A percentile compares a stretch with the other conserved stretches of the same genome.
phyloP scores from a whole-genome alignment of 345 rosid genomes.

The Syzygium aqueum region DNA sequence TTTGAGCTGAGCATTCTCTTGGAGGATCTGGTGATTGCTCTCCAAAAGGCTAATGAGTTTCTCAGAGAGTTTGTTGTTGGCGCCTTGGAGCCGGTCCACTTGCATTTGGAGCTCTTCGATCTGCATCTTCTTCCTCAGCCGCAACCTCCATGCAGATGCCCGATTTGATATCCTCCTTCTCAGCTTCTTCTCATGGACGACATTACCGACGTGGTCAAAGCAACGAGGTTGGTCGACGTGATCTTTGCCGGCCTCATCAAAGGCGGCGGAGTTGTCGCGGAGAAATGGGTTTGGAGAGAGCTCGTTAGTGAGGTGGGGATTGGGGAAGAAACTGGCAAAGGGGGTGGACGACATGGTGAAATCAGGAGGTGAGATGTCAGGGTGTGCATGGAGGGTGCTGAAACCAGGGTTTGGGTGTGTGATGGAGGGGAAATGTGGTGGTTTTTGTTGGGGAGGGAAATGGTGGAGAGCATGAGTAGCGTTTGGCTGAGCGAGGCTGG shows the following conservation, averaged over 20 bases:
- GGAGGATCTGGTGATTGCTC: slow-evolving; percentile 53
- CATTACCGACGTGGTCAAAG: slow-evolving; percentile 3
- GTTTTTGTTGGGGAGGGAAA: not conserved
- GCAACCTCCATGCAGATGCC: slow-evolving; percentile 67
- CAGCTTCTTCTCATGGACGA: slow-evolving; percentile 38
- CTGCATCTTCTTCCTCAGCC: slow-evolving; percentile 67
- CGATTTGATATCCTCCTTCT: slow-evolving; percentile 72
- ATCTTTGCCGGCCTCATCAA: not conserved
- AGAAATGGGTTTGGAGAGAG: not conserved
- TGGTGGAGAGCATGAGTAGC: not conserved
- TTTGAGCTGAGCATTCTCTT: slow-evolving; percentile 66
- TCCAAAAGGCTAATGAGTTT: slow-evolving; percentile 59
- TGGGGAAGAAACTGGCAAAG: not conserved
- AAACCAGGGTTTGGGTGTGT: not conserved
- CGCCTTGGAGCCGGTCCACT: slow-evolving; percentile 45
- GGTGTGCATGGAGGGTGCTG: not conserved
- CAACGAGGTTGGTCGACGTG: slow-evolving; percentile 6
- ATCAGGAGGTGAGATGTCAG: not conserved
- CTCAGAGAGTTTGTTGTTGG: slow-evolving; percentile 54
- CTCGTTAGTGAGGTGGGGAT: not conserved
- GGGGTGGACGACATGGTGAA: not conserved
- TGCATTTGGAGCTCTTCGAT: slow-evolving; percentile 66
- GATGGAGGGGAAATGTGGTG: not conserved
- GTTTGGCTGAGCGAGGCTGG: not conserved
- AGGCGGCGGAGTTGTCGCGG: not conserved